phyloP scores from a whole-genome alignment of 345 rosid species.

The Citrus australasica region DNA sequence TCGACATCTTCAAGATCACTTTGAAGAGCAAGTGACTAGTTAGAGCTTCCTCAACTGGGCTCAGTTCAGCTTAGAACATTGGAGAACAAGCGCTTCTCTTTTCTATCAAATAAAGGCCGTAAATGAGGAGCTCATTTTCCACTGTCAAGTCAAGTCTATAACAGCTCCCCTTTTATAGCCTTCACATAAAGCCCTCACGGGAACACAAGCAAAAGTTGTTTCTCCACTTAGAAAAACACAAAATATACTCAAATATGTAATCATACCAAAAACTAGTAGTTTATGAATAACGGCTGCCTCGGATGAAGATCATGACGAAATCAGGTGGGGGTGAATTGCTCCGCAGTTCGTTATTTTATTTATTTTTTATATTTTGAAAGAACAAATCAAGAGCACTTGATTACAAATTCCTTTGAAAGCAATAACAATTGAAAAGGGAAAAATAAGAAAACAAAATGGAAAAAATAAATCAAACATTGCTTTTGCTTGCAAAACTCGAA shows the following conservation, averaged over 20 bases:
- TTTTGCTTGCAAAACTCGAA: neutral
- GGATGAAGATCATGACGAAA: neutral
- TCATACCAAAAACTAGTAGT: neutral
- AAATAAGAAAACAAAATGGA: neutral
- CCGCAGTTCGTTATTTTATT: neutral
- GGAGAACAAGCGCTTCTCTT: neutral
- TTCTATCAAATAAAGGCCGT: slow-evolving; percentile 8
- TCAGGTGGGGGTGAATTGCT: neutral
- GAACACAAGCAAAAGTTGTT: neutral
- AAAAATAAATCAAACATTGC: no score
- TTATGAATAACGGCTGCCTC: neutral
- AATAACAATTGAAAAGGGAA: no score
- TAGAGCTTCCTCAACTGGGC: slow-evolving; percentile 15
- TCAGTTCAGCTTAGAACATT: slow-evolving; percentile 2
- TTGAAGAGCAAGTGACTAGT: slow-evolving; percentile 1
- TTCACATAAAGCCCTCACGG: neutral
- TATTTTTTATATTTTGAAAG: neutral
- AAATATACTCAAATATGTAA: neutral
- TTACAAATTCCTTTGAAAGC: neutral
- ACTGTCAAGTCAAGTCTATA: neutral
- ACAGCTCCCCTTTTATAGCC: slow-evolving; percentile 10
- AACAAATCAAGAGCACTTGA: neutral
- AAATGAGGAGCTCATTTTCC: slow-evolving; percentile 11
- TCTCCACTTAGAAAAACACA: neutral
- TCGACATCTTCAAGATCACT: neutral